Conservation (phyloP, 164 flowering plant genomes). For the Nelumbo lutea region DNA sequence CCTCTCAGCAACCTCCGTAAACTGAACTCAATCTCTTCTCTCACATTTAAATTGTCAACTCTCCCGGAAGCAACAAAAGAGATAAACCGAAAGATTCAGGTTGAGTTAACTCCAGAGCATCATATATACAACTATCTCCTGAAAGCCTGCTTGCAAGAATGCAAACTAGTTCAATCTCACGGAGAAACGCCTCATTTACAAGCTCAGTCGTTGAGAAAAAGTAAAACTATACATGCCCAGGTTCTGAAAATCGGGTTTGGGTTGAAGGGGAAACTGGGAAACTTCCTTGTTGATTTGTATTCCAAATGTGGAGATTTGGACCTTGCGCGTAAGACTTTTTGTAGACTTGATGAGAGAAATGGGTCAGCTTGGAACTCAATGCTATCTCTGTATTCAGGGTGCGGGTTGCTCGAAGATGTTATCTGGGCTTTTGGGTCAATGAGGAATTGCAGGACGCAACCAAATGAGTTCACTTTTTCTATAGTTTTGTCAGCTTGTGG, state of each 20-base stretch:
- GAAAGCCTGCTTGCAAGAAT: conserved; percentile 35
- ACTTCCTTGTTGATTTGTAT: conserved; percentile 65
- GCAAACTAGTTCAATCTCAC: conserved; percentile 39
- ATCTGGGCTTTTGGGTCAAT: conserved; percentile 37
- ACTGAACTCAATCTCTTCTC: conserved; percentile 3
- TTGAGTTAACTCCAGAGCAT: conserved; percentile 7
- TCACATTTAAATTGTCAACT: conserved; percentile 11
- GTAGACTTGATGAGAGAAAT: conserved; percentile 38
- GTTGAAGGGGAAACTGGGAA: conserved; percentile 48
- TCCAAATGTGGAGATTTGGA: conserved; percentile 63
- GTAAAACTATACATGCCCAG: conserved; percentile 51
- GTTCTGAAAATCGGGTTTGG: conserved; percentile 44
- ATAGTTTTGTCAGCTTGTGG: conserved; percentile 63
- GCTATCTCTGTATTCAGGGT: conserved; percentile 46
- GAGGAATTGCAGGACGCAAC: conserved; percentile 31
- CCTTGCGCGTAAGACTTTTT: conserved; percentile 46
- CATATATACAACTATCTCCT: conserved; percentile 25
- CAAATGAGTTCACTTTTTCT: conserved; percentile 69
- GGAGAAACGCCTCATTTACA: conserved; percentile 51
- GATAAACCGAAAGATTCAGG: conserved; percentile 1
- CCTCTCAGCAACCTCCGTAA: conserved; percentile 2
- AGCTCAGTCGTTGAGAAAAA: conserved; percentile 20
- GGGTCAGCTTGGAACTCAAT: conserved; percentile 73
- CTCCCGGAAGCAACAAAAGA: conserved; percentile 3
- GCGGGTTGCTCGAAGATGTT: conserved; percentile 34